phyloP scores from a whole-genome alignment of 2,329 filamentous ascomycete genomes.

The Fonsecaea monophora region DNA sequence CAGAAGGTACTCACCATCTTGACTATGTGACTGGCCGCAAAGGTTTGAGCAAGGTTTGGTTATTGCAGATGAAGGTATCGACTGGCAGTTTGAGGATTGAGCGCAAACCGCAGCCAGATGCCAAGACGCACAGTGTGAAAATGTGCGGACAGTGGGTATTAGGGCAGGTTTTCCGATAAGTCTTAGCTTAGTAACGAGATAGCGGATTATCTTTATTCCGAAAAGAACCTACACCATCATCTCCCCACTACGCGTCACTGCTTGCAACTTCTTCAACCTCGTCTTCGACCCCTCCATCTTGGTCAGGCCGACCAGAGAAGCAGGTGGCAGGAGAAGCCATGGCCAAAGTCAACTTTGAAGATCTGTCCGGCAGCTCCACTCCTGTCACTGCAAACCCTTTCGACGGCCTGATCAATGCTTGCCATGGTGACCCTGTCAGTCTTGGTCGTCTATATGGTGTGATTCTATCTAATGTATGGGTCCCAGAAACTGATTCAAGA shows the following conservation, averaged over 20 bases:
- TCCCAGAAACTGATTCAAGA: conserved; percentile 69
- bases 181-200: not conserved
- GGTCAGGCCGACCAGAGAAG: conserved; percentile 12
- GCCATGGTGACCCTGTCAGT: conserved; percentile 69
- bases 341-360: conserved; percentile 44
- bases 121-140: conserved; percentile 35
- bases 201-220: not conserved
- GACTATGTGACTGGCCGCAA: conserved; percentile 30
- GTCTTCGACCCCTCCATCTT: conserved; percentile 10
- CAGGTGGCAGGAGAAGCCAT: conserved; percentile 28
- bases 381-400: conserved; percentile 71
- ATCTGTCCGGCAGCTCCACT: conserved; percentile 47
- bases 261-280: not conserved
- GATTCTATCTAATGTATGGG: conserved; percentile 19
- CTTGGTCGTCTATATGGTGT: conserved; percentile 27
- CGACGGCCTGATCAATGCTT: conserved; percentile 72
- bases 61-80: conserved; percentile 20
- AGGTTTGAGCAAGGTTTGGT: conserved; percentile 21
- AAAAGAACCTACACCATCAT: not conserved
- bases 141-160: conserved; percentile 9
- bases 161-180: conserved; percentile 22
- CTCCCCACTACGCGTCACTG: conserved; percentile 7
- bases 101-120: conserved; percentile 31
- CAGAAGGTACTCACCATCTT: conserved; percentile 42
- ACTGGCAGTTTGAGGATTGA: conserved; percentile 16